Base-by-base conservation (phyloP, 225 moss, liverwort and hornwort genomes). In the Takakia lepidozioides region DNA sequence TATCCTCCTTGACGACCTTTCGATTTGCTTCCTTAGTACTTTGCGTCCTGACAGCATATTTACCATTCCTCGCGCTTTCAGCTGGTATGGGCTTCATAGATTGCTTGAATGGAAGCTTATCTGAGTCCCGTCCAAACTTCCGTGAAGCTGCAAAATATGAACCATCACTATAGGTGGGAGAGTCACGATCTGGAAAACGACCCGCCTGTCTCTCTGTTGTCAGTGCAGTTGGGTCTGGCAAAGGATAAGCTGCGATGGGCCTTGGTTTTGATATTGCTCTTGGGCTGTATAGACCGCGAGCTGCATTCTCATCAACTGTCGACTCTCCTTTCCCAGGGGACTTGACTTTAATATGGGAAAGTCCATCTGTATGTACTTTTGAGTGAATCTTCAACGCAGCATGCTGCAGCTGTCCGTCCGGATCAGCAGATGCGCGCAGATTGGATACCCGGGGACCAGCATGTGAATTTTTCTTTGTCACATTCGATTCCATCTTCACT, bases 401-500 rank as follows among this genome's bases (percentile, higher is more conserved):
- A 43, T 54, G 40, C 19, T 42, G 54, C 7, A 42, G 54, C 38
- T 54, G 54, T 1, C 39, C 40, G 6, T 14, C 38, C 22, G 72
- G 51, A 50, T 48, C 60, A 21, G 41, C 60, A 32, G 71, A 46
- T 28, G 76, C 36, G 8, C 69, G 69, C 19, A 66, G 69, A 56
- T 79, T 79, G 16, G 73, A 66, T 6, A 70, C 59, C 49, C 73
- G 49, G 4, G 57, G 29, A 6, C 55, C 62, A 20, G 66, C 49
- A n/a, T n/a, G n/a, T n/a, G n/a, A n/a, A n/a, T n/a, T n/a, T n/a
- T n/a, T n/a, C n/a, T n/a, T n/a, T 32, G 59, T 69, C 2, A 62
- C 18, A 27, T 19, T 19, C 54, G 38, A 38, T 19, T 42, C 27
- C 19, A n/a, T 26, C 16, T 17, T 26, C 15, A 8, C 2, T 17